phyloP scores from a whole-genome alignment of 78 protist species.

The Dictyostelium firmibasis region DNA sequence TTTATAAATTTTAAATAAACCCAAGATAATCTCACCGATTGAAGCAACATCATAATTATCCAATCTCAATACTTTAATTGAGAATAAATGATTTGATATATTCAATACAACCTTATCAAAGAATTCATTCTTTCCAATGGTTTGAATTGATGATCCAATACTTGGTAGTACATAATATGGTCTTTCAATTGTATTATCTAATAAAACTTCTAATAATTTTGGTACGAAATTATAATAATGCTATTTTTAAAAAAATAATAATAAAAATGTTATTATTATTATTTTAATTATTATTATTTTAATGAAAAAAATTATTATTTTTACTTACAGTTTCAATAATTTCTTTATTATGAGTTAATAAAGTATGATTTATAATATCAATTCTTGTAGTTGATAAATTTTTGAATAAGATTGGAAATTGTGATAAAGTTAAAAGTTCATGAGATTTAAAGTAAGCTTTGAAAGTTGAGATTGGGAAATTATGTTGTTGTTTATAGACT shows the following conservation, averaged over 20 bases:
- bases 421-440: background rate
- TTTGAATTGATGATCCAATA: slow-evolving; percentile 8
- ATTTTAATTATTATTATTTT: background rate
- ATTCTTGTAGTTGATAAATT: background rate
- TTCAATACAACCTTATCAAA: background rate
- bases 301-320: no score
- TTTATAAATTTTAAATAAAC: slow-evolving; percentile 3
- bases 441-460: slow-evolving; percentile 1
- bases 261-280: background rate
- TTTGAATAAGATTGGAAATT: slow-evolving; percentile 21
- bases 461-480: slow-evolving; percentile 4
- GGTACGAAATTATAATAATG: background rate
- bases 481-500: slow-evolving; percentile 11
- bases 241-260: background rate
- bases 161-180: slow-evolving; percentile 11
- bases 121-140: background rate
- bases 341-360: background rate
- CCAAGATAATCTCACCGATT: slow-evolving; percentile 3
- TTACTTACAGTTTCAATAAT: slow-evolving; percentile 6
- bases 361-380: slow-evolving; percentile 21
- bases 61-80: background rate
- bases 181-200: background rate
- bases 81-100: background rate
- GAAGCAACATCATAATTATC: background rate
- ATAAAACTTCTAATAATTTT: background rate